phyloP scores from a whole-genome alignment of 2,329 filamentous ascomycete species.

The Penicillium sp. region DNA sequence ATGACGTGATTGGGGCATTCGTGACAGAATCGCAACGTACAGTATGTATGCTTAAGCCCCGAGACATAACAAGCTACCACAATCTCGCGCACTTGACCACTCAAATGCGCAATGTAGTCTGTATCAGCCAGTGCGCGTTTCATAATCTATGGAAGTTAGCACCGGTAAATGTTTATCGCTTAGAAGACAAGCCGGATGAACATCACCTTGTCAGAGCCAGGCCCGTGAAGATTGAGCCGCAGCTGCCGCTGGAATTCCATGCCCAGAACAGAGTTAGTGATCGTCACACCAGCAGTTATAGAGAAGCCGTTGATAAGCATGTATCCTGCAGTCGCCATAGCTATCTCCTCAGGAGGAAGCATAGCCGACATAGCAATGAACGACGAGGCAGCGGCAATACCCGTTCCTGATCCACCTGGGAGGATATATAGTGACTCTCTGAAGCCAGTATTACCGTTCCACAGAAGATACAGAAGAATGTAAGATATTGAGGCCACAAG shows the following conservation, averaged over 20 bases:
- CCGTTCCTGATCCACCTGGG: constrained; percentile 53
- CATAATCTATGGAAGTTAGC: constrained; percentile 39
- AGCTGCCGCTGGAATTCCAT: constrained; percentile 35
- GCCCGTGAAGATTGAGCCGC: constrained; percentile 29
- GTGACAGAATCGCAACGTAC: constrained; percentile 14
- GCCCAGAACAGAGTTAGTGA: constrained; percentile 39
- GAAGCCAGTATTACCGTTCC: constrained; percentile 57
- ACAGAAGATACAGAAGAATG: constrained; percentile 51
- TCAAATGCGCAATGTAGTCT: constrained; percentile 37
- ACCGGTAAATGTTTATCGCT: neutral
- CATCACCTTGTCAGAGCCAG: constrained; percentile 23
- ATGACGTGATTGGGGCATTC: neutral
- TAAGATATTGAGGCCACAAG: constrained; percentile 52
- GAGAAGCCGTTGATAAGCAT: constrained; percentile 48
- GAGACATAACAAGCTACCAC: constrained; percentile 30
- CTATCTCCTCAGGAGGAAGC: constrained; percentile 46
- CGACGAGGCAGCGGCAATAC: constrained; percentile 45
- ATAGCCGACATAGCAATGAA: constrained; percentile 52
- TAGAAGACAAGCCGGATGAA: no score
- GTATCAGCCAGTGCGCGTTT: constrained; percentile 40
- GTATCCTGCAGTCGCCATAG: constrained; percentile 49
- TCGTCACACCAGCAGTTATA: constrained; percentile 40
- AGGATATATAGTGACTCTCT: constrained; percentile 59
- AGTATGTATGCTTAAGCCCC: constrained; percentile 29
- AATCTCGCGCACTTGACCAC: constrained; percentile 24